Evolutionary conservation across 257 asterid species (phyloP), one percentile per base, ranked within the genome.

Genomic region (Plantago major): DNA sequence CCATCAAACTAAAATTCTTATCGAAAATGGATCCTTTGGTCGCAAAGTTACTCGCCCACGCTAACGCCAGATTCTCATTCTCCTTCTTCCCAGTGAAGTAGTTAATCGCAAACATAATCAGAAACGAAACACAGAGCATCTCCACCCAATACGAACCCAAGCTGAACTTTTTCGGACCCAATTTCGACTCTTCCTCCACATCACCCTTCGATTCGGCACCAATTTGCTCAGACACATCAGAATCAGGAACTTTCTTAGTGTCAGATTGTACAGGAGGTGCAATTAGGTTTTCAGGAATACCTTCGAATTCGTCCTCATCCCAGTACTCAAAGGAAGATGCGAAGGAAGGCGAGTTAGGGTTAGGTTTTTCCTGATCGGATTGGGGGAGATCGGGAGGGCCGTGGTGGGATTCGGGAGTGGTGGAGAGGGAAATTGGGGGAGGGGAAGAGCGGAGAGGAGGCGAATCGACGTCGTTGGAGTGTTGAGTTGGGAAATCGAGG

Each of bases 231-330:
- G 80, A 68, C 63, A 70, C 86, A 40, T 69, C 62, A 33, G 43
- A 60, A 57, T 63, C 74, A 4, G 8, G 40, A 5, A 4, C 40
- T 33, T 33, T 5, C 6, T 33, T 2, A 33, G 40, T 33, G 40
- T 33, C 40, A 5, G 40, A 33, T 7, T 71, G 53, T 8, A 75
- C 11, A 11, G 73, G 55, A 7, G 76, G 13, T 16, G 74, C 42
- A 13, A 30, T 71, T 38, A 64, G 15, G 38, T 55, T 55, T 38
- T 73, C 71, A 10, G 96, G 94, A 55, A 91, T 69, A 4, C 98
- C 98, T 68, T 91, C 98, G 47, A 91, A 91, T 57, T 91, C 98
- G 67, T 91, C 98, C 47, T 91, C 98, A 51, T 91, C 96, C 98
- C 96, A 91, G 71, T 76, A 71, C 5, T 11, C 17, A 10, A 33